These are phyloP conservation scores for Myriosclerotinia curreyana DNA, from an alignment of 2,329 filamentous ascomycete species.

Conservation along the genomic window DNA sequence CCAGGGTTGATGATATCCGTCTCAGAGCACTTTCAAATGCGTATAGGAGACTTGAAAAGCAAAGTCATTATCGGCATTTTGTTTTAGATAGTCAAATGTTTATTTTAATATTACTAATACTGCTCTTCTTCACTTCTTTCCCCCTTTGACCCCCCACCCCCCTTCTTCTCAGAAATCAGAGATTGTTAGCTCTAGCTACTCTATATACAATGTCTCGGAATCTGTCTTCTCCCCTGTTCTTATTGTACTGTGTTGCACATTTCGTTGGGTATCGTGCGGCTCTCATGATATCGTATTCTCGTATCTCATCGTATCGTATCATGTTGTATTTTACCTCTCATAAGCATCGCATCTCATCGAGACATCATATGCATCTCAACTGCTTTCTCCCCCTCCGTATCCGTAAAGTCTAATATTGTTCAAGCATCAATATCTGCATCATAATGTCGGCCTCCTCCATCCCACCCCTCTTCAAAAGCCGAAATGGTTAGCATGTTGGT, in stretches of 20 bases:
- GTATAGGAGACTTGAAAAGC: background rate
- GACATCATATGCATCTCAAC: background rate
- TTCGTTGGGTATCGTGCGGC: background rate
- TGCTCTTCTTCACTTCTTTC: background rate
- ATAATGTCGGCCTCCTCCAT: background rate
- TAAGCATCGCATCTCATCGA: background rate
- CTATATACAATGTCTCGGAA: background rate
- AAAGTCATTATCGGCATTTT: background rate
- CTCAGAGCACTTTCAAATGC: too few relatives aligned
- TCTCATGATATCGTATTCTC: slow-evolving; percentile 6
- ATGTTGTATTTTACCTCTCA: background rate
- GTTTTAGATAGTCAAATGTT: background rate
- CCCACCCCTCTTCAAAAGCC: background rate
- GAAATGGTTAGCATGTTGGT: background rate
- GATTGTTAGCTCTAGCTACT: background rate
- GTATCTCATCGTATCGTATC: slow-evolving; percentile 11
- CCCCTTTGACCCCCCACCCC: background rate
- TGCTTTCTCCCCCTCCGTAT: background rate
- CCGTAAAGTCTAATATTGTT: background rate
- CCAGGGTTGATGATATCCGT: too few relatives aligned
- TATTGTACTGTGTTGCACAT: background rate
- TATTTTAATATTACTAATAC: background rate
- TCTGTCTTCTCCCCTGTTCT: background rate
- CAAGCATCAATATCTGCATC: background rate
- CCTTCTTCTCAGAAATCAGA: background rate